Evolutionary conservation across 768 basidiomycete species (phyloP).

Genomic region (Suillus subluteus): DNA sequence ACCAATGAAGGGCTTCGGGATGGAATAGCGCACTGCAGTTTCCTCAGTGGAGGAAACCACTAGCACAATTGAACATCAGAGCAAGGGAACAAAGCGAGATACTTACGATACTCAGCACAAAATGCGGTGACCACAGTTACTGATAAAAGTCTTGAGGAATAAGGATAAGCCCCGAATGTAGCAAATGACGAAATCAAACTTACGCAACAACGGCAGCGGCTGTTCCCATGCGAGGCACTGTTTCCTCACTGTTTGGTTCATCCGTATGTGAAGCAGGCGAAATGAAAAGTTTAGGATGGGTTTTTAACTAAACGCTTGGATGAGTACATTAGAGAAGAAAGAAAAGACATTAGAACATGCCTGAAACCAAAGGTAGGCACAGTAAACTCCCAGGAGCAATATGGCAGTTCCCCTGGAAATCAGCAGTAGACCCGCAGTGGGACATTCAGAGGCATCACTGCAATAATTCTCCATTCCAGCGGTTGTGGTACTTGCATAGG

Average conservation of each 20-base stretch:
- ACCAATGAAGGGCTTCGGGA: slow-evolving; percentile 87
- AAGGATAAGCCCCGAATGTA: slow-evolving; percentile 1
- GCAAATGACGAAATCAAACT: slow-evolving; percentile 9
- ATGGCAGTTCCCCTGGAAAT: slow-evolving; percentile 85
- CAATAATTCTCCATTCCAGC: slow-evolving; percentile 6
- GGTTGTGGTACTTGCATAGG: slow-evolving; percentile 60
- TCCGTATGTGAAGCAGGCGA: background rate
- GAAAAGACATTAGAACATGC: slow-evolving; percentile 37
- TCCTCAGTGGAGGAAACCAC: slow-evolving; percentile 94
- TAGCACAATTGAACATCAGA: slow-evolving; percentile 28
- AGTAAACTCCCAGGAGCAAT: slow-evolving; percentile 72
- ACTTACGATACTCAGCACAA: slow-evolving; percentile 85
- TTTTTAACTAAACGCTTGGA: slow-evolving; percentile 55
- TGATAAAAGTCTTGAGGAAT: slow-evolving; percentile 55
- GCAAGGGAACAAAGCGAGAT: background rate
- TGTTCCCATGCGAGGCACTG: slow-evolving; percentile 64
- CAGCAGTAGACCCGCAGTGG: slow-evolving; percentile 56
- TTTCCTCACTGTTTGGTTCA: slow-evolving; percentile 35
- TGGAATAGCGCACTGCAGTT: slow-evolving; percentile 76
- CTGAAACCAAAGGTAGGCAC: slow-evolving; percentile 77
- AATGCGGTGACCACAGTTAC: slow-evolving; percentile 86
- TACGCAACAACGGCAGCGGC: slow-evolving; percentile 63
- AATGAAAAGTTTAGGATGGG: slow-evolving; percentile 60
- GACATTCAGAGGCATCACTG: slow-evolving; percentile 15
- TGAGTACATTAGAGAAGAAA: slow-evolving; percentile 10